These are phyloP conservation scores for Backusella liffmaniae DNA, from an alignment of 192 early-diverging fungal genomes.

Conservation along the genomic window DNA sequence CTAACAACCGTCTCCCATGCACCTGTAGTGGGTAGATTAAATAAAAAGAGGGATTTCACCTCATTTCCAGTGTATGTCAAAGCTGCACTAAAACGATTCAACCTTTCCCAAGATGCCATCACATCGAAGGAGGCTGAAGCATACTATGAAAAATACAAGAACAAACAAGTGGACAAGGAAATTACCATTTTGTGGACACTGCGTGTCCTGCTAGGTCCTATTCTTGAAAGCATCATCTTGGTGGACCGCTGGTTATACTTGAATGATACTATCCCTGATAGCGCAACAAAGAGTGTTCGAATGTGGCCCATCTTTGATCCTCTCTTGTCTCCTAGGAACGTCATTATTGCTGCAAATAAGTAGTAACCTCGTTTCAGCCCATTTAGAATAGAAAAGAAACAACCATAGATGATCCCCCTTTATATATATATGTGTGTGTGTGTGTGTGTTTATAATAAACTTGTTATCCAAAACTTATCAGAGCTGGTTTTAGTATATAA, in stretches of 20 bases:
- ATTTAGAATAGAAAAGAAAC: too few relatives aligned
- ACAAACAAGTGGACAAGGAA: slow-evolving; percentile 44
- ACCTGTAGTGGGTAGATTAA: slow-evolving; percentile 61
- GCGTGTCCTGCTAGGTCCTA: slow-evolving; percentile 67
- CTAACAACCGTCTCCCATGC: slow-evolving; percentile 40
- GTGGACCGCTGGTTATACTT: slow-evolving; percentile 74
- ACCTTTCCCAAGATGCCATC: slow-evolving; percentile 28
- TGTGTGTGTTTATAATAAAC: neutral
- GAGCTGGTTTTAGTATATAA: too few relatives aligned
- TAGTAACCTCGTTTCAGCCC: neutral
- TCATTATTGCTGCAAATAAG: slow-evolving; percentile 49
- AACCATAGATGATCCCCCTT: too few relatives aligned
- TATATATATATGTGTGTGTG: too few relatives aligned
- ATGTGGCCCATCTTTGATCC: slow-evolving; percentile 66
- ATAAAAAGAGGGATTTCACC: slow-evolving; percentile 47
- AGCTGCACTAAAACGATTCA: slow-evolving; percentile 51
- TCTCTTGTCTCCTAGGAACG: slow-evolving; percentile 59
- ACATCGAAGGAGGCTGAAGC: slow-evolving; percentile 40
- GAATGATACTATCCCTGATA: slow-evolving; percentile 45
- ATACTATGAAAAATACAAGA: slow-evolving; percentile 40
- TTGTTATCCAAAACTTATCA: neutral
- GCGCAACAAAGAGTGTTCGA: slow-evolving; percentile 24
- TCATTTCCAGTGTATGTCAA: slow-evolving; percentile 54
- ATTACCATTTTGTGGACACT: slow-evolving; percentile 85
- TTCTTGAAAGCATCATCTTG: slow-evolving; percentile 78